A percentile compares a stretch with the other conserved stretches of the same genome.
phyloP scores from a whole-genome alignment of 805 yeast species.

The Metschnikowia similis region DNA sequence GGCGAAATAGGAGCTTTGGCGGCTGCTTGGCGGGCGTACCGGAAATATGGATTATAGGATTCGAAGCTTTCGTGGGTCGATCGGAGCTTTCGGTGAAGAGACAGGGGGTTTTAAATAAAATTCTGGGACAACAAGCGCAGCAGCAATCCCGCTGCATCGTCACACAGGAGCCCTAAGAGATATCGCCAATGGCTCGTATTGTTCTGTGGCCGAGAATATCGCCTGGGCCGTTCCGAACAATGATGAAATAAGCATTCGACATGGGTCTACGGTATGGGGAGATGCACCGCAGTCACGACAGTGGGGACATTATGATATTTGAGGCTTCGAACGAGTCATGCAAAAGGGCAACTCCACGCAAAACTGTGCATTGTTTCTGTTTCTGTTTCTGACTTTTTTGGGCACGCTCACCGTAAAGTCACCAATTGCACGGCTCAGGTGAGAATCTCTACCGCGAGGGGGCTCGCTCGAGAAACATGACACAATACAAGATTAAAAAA shows the following conservation, averaged over 20 bases:
- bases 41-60: not conserved
- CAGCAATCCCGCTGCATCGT: not conserved
- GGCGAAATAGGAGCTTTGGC: not conserved
- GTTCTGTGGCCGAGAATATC: constrained; percentile 3
- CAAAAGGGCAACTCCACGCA: not conserved
- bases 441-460: not conserved
- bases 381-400: not conserved
- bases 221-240: not conserved
- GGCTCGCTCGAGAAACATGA: not conserved
- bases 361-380: not conserved
- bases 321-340: not conserved
- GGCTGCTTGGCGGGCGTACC: too few species aligned
- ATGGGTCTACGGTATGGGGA: not conserved
- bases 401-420: not conserved
- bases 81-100: not conserved
- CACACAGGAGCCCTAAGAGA: not conserved
- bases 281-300: not conserved
- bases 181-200: not conserved
- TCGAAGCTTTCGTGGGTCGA: not conserved
- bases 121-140: not conserved
- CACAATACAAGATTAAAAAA: not conserved
- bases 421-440: not conserved
- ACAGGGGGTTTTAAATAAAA: not conserved
- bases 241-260: not conserved
- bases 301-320: not conserved